Evolutionary conservation across 495 filamentous ascomycete species (phyloP).

Genomic region (Podospora didyma): DNA sequence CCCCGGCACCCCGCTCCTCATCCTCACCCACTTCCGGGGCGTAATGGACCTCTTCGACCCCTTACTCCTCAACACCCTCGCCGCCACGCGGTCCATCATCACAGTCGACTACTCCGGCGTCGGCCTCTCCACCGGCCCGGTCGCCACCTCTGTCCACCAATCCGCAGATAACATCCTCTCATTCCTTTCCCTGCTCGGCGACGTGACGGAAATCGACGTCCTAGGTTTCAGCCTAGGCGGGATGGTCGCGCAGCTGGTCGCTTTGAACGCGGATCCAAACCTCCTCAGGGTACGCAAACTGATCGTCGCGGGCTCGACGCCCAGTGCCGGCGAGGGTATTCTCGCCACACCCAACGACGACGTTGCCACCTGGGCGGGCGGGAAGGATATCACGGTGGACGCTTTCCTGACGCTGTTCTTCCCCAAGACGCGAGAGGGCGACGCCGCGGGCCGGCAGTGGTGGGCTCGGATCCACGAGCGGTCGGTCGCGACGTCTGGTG

Average conservation of each 20-base stretch:
- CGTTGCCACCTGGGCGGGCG: slow-evolving; percentile 7
- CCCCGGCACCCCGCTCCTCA: slow-evolving; percentile 23
- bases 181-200: slow-evolving; percentile 26
- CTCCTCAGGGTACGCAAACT: slow-evolving; percentile 12
- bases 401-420: slow-evolving; percentile 21
- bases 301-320: slow-evolving; percentile 20
- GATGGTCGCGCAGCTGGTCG: slow-evolving; percentile 24
- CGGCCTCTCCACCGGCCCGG: slow-evolving; percentile 17
- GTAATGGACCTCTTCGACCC: slow-evolving; percentile 29
- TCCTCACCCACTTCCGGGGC: slow-evolving; percentile 19
- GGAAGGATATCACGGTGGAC: slow-evolving; percentile 13
- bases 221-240: slow-evolving; percentile 34
- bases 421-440: slow-evolving; percentile 2
- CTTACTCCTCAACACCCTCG: slow-evolving; percentile 25
- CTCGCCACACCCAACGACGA: slow-evolving; percentile 14
- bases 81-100: slow-evolving; percentile 18
- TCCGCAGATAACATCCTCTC: slow-evolving; percentile 26
- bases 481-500: not conserved
- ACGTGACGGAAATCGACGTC: slow-evolving; percentile 25
- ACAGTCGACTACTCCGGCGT: slow-evolving; percentile 30
- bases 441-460: slow-evolving; percentile 12
- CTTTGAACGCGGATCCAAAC: slow-evolving; percentile 11
- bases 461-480: slow-evolving; percentile 13
- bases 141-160: slow-evolving; percentile 5
- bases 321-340: slow-evolving; percentile 17